Evolutionary conservation across 306 rosid species (phyloP), one percentile per base, ranked within the genome.

Genomic region (Calophaca sinica): DNA sequence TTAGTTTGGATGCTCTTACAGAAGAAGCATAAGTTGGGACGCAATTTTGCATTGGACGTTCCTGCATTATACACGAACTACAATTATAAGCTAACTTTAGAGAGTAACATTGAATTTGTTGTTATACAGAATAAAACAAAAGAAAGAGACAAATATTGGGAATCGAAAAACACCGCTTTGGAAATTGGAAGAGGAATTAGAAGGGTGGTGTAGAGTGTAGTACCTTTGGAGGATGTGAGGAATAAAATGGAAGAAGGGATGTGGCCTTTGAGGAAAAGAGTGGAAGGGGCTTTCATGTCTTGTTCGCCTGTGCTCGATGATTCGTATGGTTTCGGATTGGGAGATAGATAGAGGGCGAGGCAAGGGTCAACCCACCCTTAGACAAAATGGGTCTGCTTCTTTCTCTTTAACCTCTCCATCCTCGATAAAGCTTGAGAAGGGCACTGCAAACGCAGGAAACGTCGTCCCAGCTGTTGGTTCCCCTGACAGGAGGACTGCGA

Each of bases 1-100:
- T 49, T 74, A 72, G 88, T 90, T 78, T 94, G 98, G 46, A 94
- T 72, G 74, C 54, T 81, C 71, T 80, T 88, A 75, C 87, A 86
- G 38, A 82, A 85, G 58, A 85, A 58, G 82, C 67, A 82, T n/a
- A 59, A 72, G 13, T 54, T 61, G 0, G 92, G 86, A 71, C 50
- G 85, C 74, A 62, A 5, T 74, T 81, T 81, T 3, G 50, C 41
- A 74, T 42, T 48, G 11, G 6, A 20, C 12, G 31, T 42, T 62
- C 86, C 89, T 70, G 86, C 83, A 20, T 63, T 41, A 61, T 61
- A 4, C 1, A 11, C 12, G 12, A 0, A 29, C 7, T 11, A 2
- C 12, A 31, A 29, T 9, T 58, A 31, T 31, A 58, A 58, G 11
- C 8, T 9, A 58, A 31, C 41, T 58, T 5, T 7, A 62, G 3